Conservation (phyloP, 1,139 yeast species). For the Sugiyamaella japonica region DNA sequence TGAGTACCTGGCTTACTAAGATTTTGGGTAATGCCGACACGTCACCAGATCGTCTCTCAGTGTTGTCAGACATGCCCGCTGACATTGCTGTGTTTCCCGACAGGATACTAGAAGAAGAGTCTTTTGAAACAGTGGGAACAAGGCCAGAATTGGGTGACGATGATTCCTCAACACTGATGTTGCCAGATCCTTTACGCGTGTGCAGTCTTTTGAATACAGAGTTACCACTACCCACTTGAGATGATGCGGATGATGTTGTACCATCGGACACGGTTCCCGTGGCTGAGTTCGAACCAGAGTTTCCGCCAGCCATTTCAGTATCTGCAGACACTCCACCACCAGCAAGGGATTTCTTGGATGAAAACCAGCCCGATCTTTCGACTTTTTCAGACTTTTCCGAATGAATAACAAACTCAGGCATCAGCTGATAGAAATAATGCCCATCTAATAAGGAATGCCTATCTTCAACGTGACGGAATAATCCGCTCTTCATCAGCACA, state of each 20-base stretch:
- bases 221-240: conserved; percentile 11
- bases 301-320: conserved; percentile 1
- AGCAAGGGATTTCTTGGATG: conserved; percentile 8
- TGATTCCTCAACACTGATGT: conserved; percentile 13
- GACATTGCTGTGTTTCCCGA: conserved; percentile 14
- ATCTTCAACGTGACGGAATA: conserved; percentile 77
- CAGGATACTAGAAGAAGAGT: conserved; percentile 16
- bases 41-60: conserved; percentile 7
- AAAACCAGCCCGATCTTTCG: conserved; percentile 23
- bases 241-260: conserved; percentile 10
- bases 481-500: conserved; percentile 62
- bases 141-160: conserved; percentile 4
- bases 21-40: conserved; percentile 38
- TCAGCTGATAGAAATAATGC: conserved; percentile 80
- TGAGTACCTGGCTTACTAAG: conserved; percentile 59
- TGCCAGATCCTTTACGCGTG: conserved; percentile 20
- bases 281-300: not conserved
- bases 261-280: conserved; percentile 1
- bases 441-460: conserved; percentile 89
- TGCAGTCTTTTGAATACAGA: conserved; percentile 16
- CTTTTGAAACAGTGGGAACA: conserved; percentile 1
- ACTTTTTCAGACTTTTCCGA: conserved; percentile 18
- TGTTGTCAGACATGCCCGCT: conserved; percentile 1
- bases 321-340: conserved; percentile 10
- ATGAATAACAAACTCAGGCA: conserved; percentile 50